These are phyloP conservation scores for Monilinia polystroma DNA, from an alignment of 2,329 filamentous ascomycete species.

Conservation along the genomic window DNA sequence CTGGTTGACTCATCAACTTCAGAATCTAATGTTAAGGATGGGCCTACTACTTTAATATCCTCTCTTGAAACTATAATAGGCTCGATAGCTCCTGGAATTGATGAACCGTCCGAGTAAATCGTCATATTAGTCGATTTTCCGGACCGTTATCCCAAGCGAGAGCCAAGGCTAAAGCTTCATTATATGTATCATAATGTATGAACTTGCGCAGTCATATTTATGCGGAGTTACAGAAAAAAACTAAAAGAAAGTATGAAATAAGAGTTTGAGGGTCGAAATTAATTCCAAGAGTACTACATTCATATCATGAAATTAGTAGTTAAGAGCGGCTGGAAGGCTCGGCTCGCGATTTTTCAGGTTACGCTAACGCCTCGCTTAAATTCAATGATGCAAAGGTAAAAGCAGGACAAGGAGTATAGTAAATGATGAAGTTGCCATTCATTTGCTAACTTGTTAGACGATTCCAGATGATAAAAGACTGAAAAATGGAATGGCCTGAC, in stretches of 20 bases:
- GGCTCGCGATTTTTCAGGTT: not conserved
- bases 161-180: not conserved
- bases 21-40: too few relatives aligned
- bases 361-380: not conserved
- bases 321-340: not conserved
- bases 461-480: not conserved
- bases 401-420: not conserved
- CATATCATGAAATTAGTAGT: not conserved
- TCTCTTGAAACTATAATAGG: not conserved
- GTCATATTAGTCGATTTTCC: not conserved
- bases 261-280: not conserved
- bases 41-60: not conserved
- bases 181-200: not conserved
- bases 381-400: not conserved
- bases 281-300: not conserved
- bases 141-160: not conserved
- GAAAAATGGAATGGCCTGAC: too few relatives aligned
- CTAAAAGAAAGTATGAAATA: not conserved
- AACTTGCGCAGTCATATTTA: not conserved
- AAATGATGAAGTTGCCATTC: not conserved
- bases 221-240: not conserved
- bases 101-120: not conserved
- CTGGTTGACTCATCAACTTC: not conserved
- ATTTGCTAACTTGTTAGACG: not conserved
- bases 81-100: not conserved